Evolutionary conservation across 495 filamentous ascomycete species (phyloP).

Genomic region (Neurospora hispaniola): DNA sequence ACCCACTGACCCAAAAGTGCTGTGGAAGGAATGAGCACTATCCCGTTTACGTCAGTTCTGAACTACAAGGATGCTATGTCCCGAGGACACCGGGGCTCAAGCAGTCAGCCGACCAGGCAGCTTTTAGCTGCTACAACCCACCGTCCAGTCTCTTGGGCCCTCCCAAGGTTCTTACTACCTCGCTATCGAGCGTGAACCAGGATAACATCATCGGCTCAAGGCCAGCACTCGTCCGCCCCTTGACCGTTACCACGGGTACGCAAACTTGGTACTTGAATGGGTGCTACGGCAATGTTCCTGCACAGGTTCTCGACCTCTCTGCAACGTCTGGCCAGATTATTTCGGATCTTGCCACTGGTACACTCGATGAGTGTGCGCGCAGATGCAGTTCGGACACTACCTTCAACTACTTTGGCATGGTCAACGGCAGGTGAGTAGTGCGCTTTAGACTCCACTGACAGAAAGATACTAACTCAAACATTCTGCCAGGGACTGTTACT

Average conservation of each 20-base stretch:
- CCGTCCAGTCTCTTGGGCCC: not conserved
- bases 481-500: not conserved
- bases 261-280: slow-evolving; percentile 1
- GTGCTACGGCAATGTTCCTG: not conserved
- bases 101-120: not conserved
- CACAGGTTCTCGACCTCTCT: not conserved
- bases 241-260: not conserved
- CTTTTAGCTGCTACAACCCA: not conserved
- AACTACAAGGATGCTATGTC: slow-evolving; percentile 16
- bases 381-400: not conserved
- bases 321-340: not conserved
- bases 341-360: not conserved
- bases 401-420: not conserved
- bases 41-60: slow-evolving; percentile 16
- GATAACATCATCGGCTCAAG: not conserved
- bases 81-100: slow-evolving; percentile 15
- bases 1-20: slow-evolving; percentile 1
- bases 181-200: not conserved
- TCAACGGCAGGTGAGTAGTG: slow-evolving; percentile 1
- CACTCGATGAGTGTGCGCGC: slow-evolving; percentile 2
- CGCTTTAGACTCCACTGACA: not conserved
- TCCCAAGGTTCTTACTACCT: not conserved
- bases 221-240: not conserved
- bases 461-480: not conserved
- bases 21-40: not conserved